phyloP scores from a whole-genome alignment of 345 rosid species.

The Zanthoxylum bungeanum region DNA sequence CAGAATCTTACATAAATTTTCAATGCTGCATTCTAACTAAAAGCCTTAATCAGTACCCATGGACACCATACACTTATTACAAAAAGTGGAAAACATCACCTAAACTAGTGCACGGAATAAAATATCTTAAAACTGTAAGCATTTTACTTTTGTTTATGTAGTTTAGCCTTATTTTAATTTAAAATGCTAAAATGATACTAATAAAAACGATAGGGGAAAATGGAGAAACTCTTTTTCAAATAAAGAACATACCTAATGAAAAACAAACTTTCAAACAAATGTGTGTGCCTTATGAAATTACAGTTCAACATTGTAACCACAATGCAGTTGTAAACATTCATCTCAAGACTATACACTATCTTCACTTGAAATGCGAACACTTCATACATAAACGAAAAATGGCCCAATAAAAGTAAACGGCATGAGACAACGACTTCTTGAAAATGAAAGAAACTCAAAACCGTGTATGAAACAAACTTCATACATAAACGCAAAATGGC shows the following conservation, averaged over 20 bases:
- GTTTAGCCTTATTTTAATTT: not conserved
- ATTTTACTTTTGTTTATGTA: not conserved
- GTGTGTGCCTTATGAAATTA: too few species aligned
- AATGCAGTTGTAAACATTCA: not conserved
- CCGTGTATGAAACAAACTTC: too few species aligned
- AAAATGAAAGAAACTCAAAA: too few species aligned
- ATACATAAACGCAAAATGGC: too few species aligned
- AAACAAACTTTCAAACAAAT: too few species aligned
- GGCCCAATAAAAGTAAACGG: not conserved
- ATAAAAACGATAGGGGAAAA: not conserved
- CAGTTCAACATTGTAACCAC: too few species aligned
- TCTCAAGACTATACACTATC: not conserved
- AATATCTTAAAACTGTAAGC: not conserved
- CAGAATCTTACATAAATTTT: not conserved
- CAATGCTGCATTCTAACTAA: not conserved
- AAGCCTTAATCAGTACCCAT: not conserved
- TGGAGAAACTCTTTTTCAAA: not conserved
- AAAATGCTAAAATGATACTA: not conserved
- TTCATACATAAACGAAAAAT: not conserved
- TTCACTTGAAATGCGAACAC: not conserved
- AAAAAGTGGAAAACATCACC: not conserved
- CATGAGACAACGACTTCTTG: too few species aligned
- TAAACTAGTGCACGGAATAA: not conserved
- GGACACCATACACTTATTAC: not conserved
- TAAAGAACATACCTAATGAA: not conserved